Percentiles rank a stretch among this genome's conserved stretches.
These are phyloP conservation scores for Phaeosphaeriaceae sp. DNA, from an alignment of 2,329 filamentous ascomycete genomes.

Conservation along the genomic window DNA sequence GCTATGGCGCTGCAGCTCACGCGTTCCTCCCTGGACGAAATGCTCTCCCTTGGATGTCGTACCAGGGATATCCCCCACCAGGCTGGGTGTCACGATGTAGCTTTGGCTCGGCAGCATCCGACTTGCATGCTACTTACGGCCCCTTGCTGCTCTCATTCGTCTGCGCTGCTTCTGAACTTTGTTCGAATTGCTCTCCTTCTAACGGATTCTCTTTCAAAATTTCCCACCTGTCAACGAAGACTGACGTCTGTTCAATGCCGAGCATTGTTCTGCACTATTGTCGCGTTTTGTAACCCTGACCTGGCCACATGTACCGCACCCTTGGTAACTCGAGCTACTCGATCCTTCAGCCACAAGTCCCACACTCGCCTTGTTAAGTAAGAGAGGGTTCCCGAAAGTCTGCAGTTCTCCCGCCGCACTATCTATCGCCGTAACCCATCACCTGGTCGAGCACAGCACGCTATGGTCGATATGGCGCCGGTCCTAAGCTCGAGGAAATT, in stretches of 20 bases:
- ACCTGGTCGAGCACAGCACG: slow-evolving; percentile 19
- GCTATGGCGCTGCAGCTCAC: slow-evolving; percentile 33
- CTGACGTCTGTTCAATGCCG: slow-evolving; percentile 26
- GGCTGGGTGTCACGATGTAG: slow-evolving; percentile 27
- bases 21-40: slow-evolving; percentile 28
- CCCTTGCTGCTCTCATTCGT: slow-evolving; percentile 37
- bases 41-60: slow-evolving; percentile 34
- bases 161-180: slow-evolving; percentile 31
- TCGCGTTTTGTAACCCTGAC: slow-evolving; percentile 39
- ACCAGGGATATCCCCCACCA: slow-evolving; percentile 32
- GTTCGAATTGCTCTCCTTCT: slow-evolving; percentile 27
- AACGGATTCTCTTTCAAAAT: slow-evolving; percentile 23
- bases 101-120: slow-evolving; percentile 38
- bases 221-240: slow-evolving; percentile 27
- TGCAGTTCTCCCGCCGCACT: slow-evolving; percentile 4
- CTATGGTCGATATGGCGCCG: slow-evolving; percentile 43
- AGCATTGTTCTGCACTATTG: slow-evolving; percentile 27
- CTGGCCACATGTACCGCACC: slow-evolving; percentile 25
- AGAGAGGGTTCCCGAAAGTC: slow-evolving; percentile 30
- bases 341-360: slow-evolving; percentile 27
- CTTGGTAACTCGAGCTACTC: slow-evolving; percentile 27
- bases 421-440: slow-evolving; percentile 4
- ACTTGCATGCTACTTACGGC: slow-evolving; percentile 31
- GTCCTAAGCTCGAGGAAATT: slow-evolving; percentile 33
- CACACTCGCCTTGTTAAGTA: slow-evolving; percentile 33